Conservation (phyloP, 176 grass and related monocot genomes). For the Oryza glumipatula region DNA sequence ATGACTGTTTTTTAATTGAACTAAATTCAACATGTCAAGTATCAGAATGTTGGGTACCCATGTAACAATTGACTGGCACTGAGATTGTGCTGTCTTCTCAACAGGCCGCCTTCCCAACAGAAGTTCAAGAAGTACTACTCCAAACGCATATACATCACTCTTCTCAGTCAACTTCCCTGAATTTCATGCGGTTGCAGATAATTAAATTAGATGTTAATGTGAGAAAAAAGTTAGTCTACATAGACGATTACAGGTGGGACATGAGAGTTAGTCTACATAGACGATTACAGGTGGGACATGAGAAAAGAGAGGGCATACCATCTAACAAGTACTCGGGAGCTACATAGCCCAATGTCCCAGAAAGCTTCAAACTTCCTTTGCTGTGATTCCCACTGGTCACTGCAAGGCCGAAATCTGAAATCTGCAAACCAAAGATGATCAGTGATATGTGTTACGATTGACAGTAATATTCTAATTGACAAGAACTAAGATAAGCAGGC, state of each 20-base stretch:
- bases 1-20: not conserved
- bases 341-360: constrained; percentile 79
- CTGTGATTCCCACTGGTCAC: constrained; percentile 71
- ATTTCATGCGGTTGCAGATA: constrained; percentile 34
- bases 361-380: constrained; percentile 85
- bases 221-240: not conserved
- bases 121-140: constrained; percentile 96
- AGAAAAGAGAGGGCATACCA: constrained; percentile 44
- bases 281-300: not conserved
- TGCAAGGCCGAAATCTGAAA: constrained; percentile 93
- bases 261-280: not conserved
- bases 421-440: constrained; percentile 48
- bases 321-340: constrained; percentile 94
- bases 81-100: constrained; percentile 83
- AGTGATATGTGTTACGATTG: not conserved
- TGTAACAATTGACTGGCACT: constrained; percentile 88
- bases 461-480: constrained; percentile 31
- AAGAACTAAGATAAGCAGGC: constrained; percentile 31
- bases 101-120: constrained; percentile 87
- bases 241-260: not conserved
- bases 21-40: not conserved
- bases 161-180: constrained; percentile 98
- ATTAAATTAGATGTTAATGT: not conserved
- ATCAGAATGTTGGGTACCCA: constrained; percentile 62
- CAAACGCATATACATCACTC: constrained; percentile 96